Percentiles rank a stretch among this genome's conserved stretches.
phyloP scores from a whole-genome alignment of 352 stramenopile genomes.

The Phytophthora uliginosa region DNA sequence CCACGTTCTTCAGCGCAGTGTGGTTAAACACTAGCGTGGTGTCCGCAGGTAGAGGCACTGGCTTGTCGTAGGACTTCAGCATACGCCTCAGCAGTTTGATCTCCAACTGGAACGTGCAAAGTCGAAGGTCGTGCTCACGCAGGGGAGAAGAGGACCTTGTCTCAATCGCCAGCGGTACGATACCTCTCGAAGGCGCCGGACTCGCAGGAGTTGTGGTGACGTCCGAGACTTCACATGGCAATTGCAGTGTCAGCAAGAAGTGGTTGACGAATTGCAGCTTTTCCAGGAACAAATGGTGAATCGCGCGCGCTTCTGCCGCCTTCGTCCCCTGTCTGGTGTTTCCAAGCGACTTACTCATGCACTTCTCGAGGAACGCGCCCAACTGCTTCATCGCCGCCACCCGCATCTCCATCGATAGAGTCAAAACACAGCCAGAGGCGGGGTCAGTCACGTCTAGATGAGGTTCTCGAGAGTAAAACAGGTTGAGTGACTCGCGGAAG shows the following conservation, averaged over 20 bases:
- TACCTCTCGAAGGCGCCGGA: conserved; percentile 15
- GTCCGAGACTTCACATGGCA: conserved; percentile 21
- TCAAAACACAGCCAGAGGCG: conserved; percentile 41
- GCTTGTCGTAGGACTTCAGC: conserved; percentile 17
- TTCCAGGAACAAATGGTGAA: conserved; percentile 30
- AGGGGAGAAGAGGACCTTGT: not conserved
- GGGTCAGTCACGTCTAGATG: conserved; percentile 47
- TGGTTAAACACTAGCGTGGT: conserved; percentile 54
- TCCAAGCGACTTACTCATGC: conserved; percentile 10
- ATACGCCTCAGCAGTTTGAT: conserved; percentile 24
- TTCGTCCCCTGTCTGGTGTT: not conserved
- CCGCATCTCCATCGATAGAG: conserved; percentile 30
- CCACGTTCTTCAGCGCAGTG: conserved; percentile 54
- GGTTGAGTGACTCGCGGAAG: conserved; percentile 38
- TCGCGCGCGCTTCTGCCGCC: not conserved
- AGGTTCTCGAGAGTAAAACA: conserved; percentile 53
- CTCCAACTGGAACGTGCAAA: conserved; percentile 30
- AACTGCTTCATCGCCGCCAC: conserved; percentile 34
- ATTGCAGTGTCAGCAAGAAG: conserved; percentile 57
- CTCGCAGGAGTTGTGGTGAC: not conserved
- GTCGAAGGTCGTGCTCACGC: conserved; percentile 18
- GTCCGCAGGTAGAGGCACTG: conserved; percentile 31
- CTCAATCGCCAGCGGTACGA: conserved; percentile 35
- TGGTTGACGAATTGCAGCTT: conserved; percentile 63
- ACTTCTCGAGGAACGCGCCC: conserved; percentile 38